A percentile compares a stretch with the other conserved stretches of the same genome.
phyloP scores from a whole-genome alignment of 169 alveolate species.

The Plasmodium ovale region DNA sequence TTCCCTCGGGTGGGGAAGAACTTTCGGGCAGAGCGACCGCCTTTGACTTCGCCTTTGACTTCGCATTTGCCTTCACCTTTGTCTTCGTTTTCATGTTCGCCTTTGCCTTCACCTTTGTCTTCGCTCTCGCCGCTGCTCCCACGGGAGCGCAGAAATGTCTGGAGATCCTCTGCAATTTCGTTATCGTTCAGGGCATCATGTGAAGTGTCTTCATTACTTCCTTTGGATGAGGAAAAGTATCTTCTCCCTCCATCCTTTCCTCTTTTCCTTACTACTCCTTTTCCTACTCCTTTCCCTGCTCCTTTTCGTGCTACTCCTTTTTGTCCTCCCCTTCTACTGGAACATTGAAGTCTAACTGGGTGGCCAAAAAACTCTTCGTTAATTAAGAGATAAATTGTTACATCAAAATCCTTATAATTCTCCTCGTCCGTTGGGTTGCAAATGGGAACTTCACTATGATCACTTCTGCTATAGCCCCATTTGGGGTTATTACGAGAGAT shows the following conservation, averaged over 20 bases:
- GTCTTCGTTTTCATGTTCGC: neutral
- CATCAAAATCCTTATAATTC: neutral
- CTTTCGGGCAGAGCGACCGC: too few species aligned
- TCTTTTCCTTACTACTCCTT: neutral
- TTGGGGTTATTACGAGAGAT: neutral
- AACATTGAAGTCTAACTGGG: slow-evolving; percentile 17
- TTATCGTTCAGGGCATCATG: too few species aligned
- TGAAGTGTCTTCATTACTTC: too few species aligned
- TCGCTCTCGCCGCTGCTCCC: neutral
- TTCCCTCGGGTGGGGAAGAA: too few species aligned
- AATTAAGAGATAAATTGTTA: slow-evolving; percentile 8
- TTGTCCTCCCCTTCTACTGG: neutral
- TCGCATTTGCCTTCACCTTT: neutral
- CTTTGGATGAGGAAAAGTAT: too few species aligned
- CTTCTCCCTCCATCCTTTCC: neutral
- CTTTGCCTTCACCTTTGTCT: neutral
- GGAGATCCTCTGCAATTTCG: too few species aligned
- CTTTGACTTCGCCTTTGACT: neutral
- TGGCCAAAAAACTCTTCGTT: slow-evolving; percentile 37
- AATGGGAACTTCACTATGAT: neutral
- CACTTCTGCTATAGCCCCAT: neutral
- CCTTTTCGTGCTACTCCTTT: neutral
- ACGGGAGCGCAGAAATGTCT: neutral
- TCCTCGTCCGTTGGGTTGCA: neutral
- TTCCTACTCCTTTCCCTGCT: neutral